phyloP scores from a whole-genome alignment of 805 yeast genomes.

The Ogataea pini region DNA sequence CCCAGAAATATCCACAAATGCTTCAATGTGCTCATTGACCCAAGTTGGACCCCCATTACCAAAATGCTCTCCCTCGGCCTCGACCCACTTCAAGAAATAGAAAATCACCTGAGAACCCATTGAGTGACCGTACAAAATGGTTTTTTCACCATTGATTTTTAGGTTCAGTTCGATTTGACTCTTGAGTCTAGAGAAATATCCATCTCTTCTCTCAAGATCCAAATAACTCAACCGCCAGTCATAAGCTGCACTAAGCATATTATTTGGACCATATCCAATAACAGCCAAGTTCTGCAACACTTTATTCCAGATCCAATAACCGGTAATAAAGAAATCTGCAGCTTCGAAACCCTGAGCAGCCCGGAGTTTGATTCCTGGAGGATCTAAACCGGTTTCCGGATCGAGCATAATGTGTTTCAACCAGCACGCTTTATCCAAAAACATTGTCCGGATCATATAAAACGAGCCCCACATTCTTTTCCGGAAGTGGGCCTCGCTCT shows the following conservation, averaged over 20 bases:
- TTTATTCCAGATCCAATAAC: constrained; percentile 99
- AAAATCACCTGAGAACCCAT: constrained; percentile 93
- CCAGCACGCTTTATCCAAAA: constrained; percentile 92
- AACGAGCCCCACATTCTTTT: constrained; percentile 96
- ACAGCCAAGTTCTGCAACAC: constrained; percentile 92
- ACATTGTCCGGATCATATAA: constrained; percentile 91
- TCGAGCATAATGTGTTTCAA: constrained; percentile 87
- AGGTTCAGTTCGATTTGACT: constrained; percentile 64
- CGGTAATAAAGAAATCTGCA: constrained; percentile 94
- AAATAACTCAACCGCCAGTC: constrained; percentile 94
- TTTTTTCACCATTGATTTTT: constrained; percentile 57
- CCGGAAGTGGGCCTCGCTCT: constrained; percentile 80
- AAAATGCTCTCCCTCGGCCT: constrained; percentile 73
- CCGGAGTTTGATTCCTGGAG: constrained; percentile 74
- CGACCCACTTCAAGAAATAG: constrained; percentile 95
- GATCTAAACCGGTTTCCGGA: constrained; percentile 90
- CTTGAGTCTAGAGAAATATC: constrained; percentile 78
- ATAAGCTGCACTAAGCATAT: constrained; percentile 87
- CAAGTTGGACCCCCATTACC: constrained; percentile 92
- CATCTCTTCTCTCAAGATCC: constrained; percentile 85
- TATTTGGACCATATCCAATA: constrained; percentile 89
- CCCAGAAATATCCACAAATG: constrained; percentile 86
- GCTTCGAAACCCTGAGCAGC: constrained; percentile 97
- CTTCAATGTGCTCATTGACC: constrained; percentile 83
- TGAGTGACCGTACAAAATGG: constrained; percentile 85